Evolutionary conservation across 2,329 filamentous ascomycete species (phyloP).

Genomic region (Trichoderma semiorbis): DNA sequence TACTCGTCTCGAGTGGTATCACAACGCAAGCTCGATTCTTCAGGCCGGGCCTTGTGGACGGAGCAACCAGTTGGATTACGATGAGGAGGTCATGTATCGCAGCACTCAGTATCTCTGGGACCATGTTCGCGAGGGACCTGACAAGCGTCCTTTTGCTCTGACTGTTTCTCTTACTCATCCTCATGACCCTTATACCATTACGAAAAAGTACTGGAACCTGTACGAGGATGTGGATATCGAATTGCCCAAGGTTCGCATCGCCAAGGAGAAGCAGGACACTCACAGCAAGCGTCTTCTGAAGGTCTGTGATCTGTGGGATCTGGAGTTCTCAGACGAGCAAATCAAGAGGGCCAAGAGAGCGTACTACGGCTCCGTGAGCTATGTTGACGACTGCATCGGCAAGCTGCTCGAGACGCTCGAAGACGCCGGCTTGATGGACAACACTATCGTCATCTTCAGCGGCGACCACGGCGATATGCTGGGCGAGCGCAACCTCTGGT

Average conservation of each 20-base stretch:
- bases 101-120: constrained; percentile 88
- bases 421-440: constrained; percentile 72
- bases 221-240: constrained; percentile 88
- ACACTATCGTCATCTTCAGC: constrained; percentile 89
- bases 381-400: constrained; percentile 90
- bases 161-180: constrained; percentile 92
- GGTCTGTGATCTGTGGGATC: constrained; percentile 82
- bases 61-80: constrained; percentile 93
- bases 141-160: constrained; percentile 75
- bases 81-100: constrained; percentile 93
- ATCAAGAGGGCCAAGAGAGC: constrained; percentile 81
- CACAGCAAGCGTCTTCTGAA: constrained; percentile 85
- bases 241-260: constrained; percentile 72
- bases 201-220: constrained; percentile 87
- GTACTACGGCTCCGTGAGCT: constrained; percentile 91
- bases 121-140: constrained; percentile 74
- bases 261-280: constrained; percentile 76
- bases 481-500: constrained; percentile 87
- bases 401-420: constrained; percentile 74
- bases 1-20: constrained; percentile 86
- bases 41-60: constrained; percentile 85
- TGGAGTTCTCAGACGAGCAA: constrained; percentile 79
- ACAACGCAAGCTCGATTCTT: constrained; percentile 90
- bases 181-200: constrained; percentile 93
- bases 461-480: constrained; percentile 97